Base-by-base conservation (phyloP, 805 yeast genomes). In the Sugiyamaella marilandica region DNA sequence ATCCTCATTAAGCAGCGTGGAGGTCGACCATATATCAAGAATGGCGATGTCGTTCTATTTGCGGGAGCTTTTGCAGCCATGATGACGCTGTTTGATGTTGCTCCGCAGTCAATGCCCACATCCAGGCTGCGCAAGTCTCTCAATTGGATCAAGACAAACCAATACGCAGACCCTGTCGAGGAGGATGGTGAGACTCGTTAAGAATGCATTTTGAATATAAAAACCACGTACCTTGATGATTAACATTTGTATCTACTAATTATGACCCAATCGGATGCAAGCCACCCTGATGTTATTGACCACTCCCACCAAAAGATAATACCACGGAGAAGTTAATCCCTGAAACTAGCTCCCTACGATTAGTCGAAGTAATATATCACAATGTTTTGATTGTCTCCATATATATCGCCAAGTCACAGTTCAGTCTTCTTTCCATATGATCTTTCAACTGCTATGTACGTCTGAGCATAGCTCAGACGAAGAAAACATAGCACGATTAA, bases 31-130 rank as follows among this genome's bases (percentile, higher is more conserved):
- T 24, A 44, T 14, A 39, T 67, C 31, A 61, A 58, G 50, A 53
- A 65, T 35, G 70, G 72, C 45, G 70, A 69, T 16, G 60, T 62
- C 2, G 47, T 58, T 10, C 57, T 70, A 44, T 70, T 70, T 55
- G 65, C 71, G 7, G 58, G 53, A 2, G 57, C 68, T 7, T 50
- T 70, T 45, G 71, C 71, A 5, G 53, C 59, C 2, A 55, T 67
- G 16, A 66, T 68, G 68, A 53, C 65, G 21, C 46, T 68, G 11
- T 58, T 59, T 49, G 68, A 67, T 35, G 44, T 54, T 11, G 54
- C 62, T 31, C 70, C 70, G 5, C 59, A 52, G 37, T 52, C 66
- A 10, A 56, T 68, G 24, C 54, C 63, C 8, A 65, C 67, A 21
- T 41, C 59, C 4, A 36, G 55, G 9, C 52, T 59, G 31, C 64